Conservation (phyloP, 116 monocot genomes). For the Iris pallida region DNA sequence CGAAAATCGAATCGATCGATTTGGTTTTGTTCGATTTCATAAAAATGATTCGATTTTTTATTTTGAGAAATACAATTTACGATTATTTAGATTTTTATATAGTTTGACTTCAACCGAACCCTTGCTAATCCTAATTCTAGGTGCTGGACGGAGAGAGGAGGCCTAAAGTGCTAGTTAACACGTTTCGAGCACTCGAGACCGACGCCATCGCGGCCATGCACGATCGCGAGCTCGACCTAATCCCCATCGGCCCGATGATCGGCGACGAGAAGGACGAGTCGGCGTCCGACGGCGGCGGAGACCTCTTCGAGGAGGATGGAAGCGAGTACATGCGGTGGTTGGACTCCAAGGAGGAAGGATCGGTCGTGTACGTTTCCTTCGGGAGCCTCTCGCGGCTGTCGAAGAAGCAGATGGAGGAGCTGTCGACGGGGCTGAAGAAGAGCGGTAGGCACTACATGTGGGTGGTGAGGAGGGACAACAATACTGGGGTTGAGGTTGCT, state of each 20-base stretch:
- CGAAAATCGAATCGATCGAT: neutral
- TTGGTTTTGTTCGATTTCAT: too few species aligned
- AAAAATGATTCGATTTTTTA: too few species aligned
- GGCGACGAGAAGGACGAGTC: neutral
- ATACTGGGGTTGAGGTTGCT: neutral
- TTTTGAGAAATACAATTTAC: too few species aligned
- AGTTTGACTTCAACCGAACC: too few species aligned
- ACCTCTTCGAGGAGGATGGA: conserved; percentile 16
- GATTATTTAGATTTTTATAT: too few species aligned
- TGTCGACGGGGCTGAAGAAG: conserved; percentile 2
- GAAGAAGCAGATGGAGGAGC: conserved; percentile 8
- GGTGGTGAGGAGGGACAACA: conserved; percentile 9
- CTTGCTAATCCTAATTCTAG: too few species aligned
- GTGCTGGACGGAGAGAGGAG: neutral
- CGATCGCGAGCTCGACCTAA: conserved; percentile 4
- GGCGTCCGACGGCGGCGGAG: neutral
- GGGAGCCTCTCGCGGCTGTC: conserved; percentile 13
- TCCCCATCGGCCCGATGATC: conserved; percentile 19
- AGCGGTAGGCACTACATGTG: neutral
- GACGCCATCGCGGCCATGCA: conserved; percentile 4
- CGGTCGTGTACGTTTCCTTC: conserved; percentile 18
- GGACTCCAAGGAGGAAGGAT: conserved; percentile 20
- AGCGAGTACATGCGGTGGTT: conserved; percentile 31
- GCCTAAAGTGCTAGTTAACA: conserved; percentile 26
- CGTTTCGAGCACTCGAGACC: conserved; percentile 20